Base-by-base conservation (phyloP, 179 eudicot genomes). In the Actinidia arguta region DNA sequence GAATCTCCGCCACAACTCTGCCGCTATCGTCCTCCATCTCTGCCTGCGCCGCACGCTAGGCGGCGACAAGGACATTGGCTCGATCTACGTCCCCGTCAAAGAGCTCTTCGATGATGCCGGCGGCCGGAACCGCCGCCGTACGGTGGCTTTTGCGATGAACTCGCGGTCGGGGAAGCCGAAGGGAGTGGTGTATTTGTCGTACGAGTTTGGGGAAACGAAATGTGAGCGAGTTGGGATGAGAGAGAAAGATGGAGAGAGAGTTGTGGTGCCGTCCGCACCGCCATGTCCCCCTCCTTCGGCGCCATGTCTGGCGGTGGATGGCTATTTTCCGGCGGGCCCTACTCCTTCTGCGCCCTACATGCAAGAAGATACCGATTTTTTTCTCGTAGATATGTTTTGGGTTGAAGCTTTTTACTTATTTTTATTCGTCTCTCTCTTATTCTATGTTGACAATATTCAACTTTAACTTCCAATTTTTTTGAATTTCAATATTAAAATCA, bases 161-260 rank as follows among this genome's bases (percentile, higher is more conserved):
- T 69, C 74, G 52, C n/a, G 22, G 27, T 69, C 74, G 22, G 74
- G 74, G 52, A 69, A 69, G 27, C 74, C 74, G 16, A 69, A 42
- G 44, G 74, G 74, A 18, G 74, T 69, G 74, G 11, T 69, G 18
- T 69, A 69, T 44, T 42, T 69, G n/a, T 42, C 52, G 8, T 69
- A 44, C 51, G 2, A 6, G 52, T 44, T 69, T 20, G 73, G 71
- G 27, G 42, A 13, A 36, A 14, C 46, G 14, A 20, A 58, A 8
- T 20, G n/a, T 24, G 25, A 20, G 63, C n/a, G 63, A n/a, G 7
- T 20, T 58, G n/a, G 63, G 25, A 20, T 24, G n/a, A 58, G 11
- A 0, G 63, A 5, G 63, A 58, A 8, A 58, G 25, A 6, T 66
- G 63, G 63, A 58, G 44, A 66, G 18, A 24, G 18, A n/a, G 71